These are phyloP conservation scores for Gloeostereum incarnatum DNA, from an alignment of 768 basidiomycete species.

Conservation along the genomic window DNA sequence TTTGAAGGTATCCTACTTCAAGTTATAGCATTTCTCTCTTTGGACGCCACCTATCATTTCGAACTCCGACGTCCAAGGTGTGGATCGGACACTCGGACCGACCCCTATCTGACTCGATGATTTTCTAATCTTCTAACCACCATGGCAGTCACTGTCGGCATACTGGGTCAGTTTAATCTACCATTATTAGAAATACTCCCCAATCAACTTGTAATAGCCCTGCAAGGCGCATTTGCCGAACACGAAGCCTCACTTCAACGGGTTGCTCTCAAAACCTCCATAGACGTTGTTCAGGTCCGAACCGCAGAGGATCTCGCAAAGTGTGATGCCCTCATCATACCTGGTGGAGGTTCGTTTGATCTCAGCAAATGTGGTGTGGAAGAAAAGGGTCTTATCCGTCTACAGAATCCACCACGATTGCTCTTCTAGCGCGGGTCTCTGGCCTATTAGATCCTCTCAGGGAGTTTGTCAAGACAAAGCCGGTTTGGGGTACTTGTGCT, in stretches of 20 bases:
- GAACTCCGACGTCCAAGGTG: too few species aligned
- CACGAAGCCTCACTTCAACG: slow-evolving; percentile 67
- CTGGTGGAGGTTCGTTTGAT: slow-evolving; percentile 65
- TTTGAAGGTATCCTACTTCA: too few species aligned
- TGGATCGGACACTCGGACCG: too few species aligned
- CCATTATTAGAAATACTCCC: too few species aligned
- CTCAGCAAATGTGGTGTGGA: not conserved
- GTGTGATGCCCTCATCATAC: slow-evolving; percentile 86
- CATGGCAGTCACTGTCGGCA: too few species aligned
- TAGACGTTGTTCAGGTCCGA: slow-evolving; percentile 54
- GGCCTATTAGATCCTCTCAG: slow-evolving; percentile 77
- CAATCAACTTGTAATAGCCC: too few species aligned
- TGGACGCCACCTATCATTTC: too few species aligned
- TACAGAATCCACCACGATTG: slow-evolving; percentile 89
- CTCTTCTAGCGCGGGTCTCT: slow-evolving; percentile 58
- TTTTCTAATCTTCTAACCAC: too few species aligned
- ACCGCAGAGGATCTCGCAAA: slow-evolving; percentile 61
- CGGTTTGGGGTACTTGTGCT: slow-evolving; percentile 94
- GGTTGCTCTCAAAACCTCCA: slow-evolving; percentile 32
- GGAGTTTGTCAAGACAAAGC: slow-evolving; percentile 59
- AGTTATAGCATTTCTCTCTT: too few species aligned
- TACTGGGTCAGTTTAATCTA: too few species aligned
- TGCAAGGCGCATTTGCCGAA: slow-evolving; percentile 91
- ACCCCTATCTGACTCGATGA: too few species aligned
- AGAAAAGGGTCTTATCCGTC: slow-evolving; percentile 2